phyloP scores from a whole-genome alignment of 2,329 filamentous ascomycete species.

The Cladosporium cucumerinum region DNA sequence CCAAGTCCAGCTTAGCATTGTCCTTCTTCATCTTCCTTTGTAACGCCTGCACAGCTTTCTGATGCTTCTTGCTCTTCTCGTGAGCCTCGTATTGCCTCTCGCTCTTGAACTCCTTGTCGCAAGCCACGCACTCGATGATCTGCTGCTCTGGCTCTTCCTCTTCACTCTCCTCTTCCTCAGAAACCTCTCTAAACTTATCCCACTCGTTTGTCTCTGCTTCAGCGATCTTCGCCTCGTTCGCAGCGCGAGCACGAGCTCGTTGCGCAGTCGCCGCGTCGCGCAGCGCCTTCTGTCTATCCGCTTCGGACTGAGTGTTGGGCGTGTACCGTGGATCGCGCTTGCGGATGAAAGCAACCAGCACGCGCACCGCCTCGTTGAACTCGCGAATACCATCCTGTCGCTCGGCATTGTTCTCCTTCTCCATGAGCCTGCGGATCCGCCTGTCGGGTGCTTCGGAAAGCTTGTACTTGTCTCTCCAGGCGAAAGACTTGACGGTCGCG shows the following conservation, averaged over 20 bases:
- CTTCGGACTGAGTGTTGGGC: conserved; percentile 71
- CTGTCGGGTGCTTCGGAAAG: conserved; percentile 85
- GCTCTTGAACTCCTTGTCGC: conserved; percentile 73
- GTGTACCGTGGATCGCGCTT: conserved; percentile 88
- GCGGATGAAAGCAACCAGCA: conserved; percentile 80
- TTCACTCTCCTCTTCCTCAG: conserved; percentile 52
- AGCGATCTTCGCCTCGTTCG: conserved; percentile 70
- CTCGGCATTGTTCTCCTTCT: conserved; percentile 86
- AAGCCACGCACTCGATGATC: conserved; percentile 61
- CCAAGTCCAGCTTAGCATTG: conserved; percentile 56
- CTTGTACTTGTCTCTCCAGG: conserved; percentile 84
- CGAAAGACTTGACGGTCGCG: conserved; percentile 77
- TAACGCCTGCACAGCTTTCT: conserved; percentile 78
- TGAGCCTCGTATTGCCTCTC: conserved; percentile 88
- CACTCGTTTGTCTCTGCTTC: conserved; percentile 67
- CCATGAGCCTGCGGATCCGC: conserved; percentile 76
- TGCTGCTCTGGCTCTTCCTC: conserved; percentile 50
- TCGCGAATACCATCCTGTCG: conserved; percentile 79
- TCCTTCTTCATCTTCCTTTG: conserved; percentile 80
- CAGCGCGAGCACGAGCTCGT: conserved; percentile 76
- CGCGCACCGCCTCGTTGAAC: conserved; percentile 88
- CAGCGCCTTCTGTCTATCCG: conserved; percentile 73
- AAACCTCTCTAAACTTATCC: conserved; percentile 60
- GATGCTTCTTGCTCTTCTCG: conserved; percentile 94
- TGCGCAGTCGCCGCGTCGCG: conserved; percentile 79